Evolutionary conservation across 306 rosid species (phyloP).

Genomic region (Argentina anserina): DNA sequence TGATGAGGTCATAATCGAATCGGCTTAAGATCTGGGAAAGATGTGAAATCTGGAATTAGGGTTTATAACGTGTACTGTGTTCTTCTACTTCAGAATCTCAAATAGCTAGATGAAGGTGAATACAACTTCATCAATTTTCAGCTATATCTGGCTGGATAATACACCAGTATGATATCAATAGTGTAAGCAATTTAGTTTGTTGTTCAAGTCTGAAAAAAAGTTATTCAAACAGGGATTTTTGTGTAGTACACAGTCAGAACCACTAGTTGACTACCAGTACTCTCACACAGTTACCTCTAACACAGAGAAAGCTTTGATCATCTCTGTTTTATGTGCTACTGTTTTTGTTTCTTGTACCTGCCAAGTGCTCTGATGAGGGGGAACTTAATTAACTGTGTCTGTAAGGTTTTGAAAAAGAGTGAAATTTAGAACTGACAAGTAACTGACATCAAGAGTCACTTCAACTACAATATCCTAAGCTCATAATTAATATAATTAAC

Average conservation of each 20-base stretch:
- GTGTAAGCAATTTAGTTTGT: neutral
- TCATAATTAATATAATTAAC: neutral
- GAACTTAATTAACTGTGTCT: slow-evolving; percentile 33
- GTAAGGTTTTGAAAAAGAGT: slow-evolving; percentile 32
- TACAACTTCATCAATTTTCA: neutral
- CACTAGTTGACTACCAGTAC: slow-evolving; percentile 41
- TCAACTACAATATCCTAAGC: slow-evolving; percentile 33
- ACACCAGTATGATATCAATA: neutral
- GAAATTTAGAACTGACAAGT: slow-evolving; percentile 34
- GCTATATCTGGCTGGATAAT: neutral
- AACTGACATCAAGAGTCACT: slow-evolving; percentile 36
- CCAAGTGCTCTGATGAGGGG: neutral
- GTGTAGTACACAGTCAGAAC: slow-evolving; percentile 16
- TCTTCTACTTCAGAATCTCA: neutral
- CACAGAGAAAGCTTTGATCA: slow-evolving; percentile 1
- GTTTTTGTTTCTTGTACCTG: neutral
- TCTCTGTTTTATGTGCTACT: neutral
- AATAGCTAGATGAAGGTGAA: neutral
- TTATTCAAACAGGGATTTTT: neutral
- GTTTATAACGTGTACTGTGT: slow-evolving; percentile 1
- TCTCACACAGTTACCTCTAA: slow-evolving; percentile 19
- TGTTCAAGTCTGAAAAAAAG: neutral
- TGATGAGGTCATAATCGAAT: neutral
- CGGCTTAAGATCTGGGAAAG: neutral
- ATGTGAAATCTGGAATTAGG: slow-evolving; percentile 1